phyloP scores from a whole-genome alignment of 768 basidiomycete species.

The Leccinum longicurvipes region DNA sequence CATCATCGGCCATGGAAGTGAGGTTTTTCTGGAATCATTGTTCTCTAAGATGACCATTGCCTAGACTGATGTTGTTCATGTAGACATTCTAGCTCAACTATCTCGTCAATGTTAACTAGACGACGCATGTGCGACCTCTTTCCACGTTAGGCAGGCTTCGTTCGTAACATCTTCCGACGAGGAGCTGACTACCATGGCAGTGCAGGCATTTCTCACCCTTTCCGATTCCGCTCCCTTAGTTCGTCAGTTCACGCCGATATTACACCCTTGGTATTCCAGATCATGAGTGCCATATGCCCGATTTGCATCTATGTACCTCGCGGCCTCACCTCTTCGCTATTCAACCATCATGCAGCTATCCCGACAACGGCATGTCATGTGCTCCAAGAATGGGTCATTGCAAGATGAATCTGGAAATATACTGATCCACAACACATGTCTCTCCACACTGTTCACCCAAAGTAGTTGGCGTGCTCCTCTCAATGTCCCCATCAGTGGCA shows the following conservation, averaged over 20 bases:
- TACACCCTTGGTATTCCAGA: not conserved
- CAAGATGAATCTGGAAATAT: too few relatives aligned
- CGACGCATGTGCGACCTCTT: not conserved
- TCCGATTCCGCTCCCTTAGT: not conserved
- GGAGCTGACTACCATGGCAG: not conserved
- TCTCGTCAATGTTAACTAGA: not conserved
- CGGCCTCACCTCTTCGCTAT: too few relatives aligned
- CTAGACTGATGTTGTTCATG: not conserved
- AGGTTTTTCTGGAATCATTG: not conserved
- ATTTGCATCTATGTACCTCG: not conserved
- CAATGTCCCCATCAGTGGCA: not conserved
- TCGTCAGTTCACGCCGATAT: not conserved
- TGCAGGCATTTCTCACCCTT: not conserved
- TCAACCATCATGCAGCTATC: too few relatives aligned
- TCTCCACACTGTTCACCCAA: not conserved
- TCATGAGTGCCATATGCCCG: not conserved
- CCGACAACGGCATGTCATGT: too few relatives aligned
- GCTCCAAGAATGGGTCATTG: too few relatives aligned
- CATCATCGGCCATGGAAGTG: not conserved
- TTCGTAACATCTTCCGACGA: too few relatives aligned
- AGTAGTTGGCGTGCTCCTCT: too few relatives aligned
- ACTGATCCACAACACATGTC: not conserved
- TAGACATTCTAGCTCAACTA: not conserved
- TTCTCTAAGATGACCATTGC: not conserved
- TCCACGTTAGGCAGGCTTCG: not conserved